Percentiles rank a stretch among this genome's conserved stretches.
Conservation (phyloP, 1,284 basidiomycete species). For the Moniliophthora roreri region DNA sequence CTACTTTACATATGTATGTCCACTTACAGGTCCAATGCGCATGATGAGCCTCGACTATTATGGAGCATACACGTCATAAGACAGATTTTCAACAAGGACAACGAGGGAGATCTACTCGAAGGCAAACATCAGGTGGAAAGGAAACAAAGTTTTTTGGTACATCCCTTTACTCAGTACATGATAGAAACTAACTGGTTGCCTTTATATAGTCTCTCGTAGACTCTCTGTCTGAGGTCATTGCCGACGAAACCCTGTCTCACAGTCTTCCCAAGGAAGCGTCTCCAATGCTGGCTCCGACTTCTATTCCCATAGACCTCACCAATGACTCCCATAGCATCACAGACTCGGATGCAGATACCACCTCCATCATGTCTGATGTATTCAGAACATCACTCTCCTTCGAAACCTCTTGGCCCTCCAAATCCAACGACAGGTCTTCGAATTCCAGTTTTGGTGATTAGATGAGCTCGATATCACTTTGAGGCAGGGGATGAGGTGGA, state of each 20-base stretch:
- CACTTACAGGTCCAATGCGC: no score
- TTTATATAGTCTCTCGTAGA: slow-evolving; percentile 59
- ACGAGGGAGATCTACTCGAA: slow-evolving; percentile 34
- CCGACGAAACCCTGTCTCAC: slow-evolving; percentile 52
- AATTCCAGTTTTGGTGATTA: slow-evolving; percentile 50
- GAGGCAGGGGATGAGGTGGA: slow-evolving; percentile 43
- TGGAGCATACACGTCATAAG: slow-evolving; percentile 70
- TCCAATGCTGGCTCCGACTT: slow-evolving; percentile 27
- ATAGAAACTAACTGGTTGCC: slow-evolving; percentile 10
- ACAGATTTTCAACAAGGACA: slow-evolving; percentile 64
- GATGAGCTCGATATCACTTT: slow-evolving; percentile 57
- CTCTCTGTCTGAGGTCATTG: slow-evolving; percentile 70
- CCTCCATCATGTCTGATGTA: slow-evolving; percentile 3
- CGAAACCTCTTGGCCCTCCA: background rate
- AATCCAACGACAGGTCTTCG: background rate
- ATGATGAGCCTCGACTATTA: no score
- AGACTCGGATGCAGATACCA: slow-evolving; percentile 4
- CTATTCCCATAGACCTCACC: slow-evolving; percentile 18
- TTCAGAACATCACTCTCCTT: slow-evolving; percentile 4
- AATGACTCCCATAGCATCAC: slow-evolving; percentile 5
- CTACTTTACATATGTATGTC: no score
- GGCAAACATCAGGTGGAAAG: slow-evolving; percentile 43
- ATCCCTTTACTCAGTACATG: slow-evolving; percentile 22
- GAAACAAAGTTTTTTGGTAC: slow-evolving; percentile 56
- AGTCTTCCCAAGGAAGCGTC: slow-evolving; percentile 34